Conservation (phyloP, 192 early-diverging fungal species). For the Mortierella alpina region DNA sequence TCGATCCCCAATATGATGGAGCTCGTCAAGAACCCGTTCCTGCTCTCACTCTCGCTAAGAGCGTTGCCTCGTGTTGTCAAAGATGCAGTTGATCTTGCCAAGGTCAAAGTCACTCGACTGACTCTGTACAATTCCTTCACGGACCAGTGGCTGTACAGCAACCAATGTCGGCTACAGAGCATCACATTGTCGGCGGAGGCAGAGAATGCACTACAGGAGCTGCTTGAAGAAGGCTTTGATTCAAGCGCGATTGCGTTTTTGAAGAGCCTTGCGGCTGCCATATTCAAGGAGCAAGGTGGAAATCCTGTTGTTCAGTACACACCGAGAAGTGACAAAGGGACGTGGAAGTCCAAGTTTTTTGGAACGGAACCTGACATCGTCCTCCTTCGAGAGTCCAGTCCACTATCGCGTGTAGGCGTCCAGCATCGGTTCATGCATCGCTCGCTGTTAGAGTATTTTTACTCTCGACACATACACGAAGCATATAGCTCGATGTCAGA, state of each 20-base stretch:
- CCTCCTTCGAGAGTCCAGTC: conserved; percentile 11
- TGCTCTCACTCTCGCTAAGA: conserved; percentile 1
- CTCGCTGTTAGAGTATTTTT: conserved; percentile 11
- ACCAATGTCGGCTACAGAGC: not conserved
- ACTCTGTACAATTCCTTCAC: not conserved
- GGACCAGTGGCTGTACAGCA: not conserved
- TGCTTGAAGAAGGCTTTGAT: not conserved
- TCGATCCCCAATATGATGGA: not conserved
- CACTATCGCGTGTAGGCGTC: not conserved
- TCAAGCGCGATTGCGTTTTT: not conserved
- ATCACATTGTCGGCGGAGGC: not conserved
- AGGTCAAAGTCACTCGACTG: not conserved
- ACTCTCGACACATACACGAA: conserved; percentile 1
- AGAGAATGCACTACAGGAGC: not conserved
- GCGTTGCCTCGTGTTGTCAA: not conserved
- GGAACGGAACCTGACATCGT: not conserved
- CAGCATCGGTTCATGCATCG: conserved; percentile 3
- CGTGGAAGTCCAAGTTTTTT: conserved; percentile 8
- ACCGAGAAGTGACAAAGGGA: not conserved
- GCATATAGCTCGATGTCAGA: not conserved
- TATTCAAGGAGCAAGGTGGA: conserved; percentile 6
- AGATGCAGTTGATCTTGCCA: conserved; percentile 1
- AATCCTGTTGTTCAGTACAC: not conserved
- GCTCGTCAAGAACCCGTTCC: conserved; percentile 10
- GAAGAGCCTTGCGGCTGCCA: conserved; percentile 6